Base-by-base conservation (phyloP, 176 grass and related monocot genomes). In the Bromus sterilis region DNA sequence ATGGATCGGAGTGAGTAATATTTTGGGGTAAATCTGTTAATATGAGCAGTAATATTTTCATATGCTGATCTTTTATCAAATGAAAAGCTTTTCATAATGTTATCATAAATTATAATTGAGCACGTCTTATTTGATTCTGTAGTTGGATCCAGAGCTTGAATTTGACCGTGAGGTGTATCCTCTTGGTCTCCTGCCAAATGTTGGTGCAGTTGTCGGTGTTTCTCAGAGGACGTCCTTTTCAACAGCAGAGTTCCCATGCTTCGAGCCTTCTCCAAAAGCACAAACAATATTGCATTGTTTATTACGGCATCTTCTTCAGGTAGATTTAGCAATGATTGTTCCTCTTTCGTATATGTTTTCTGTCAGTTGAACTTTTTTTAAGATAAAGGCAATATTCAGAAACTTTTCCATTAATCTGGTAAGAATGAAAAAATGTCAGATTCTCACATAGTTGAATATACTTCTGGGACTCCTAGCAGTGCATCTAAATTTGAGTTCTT, bases 271-370 rank as follows among this genome's bases (percentile, higher is more conserved):
- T 44, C 96, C 96, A 81, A 91, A 98, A 73, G 96, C 96, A 29
- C 96, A 98, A 87, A 98, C 96, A 51, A 98, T 98, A 87, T 80
- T 98, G 84, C 96, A 98, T 86, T 98, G 96, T 81, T 90, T 98
- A 85, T 28, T 98, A 53, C 75, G 96, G 3, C 96, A 98, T 91
- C 93, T 98, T 72, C 92, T 98, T 88, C 96, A 98, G 93, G 96
- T 95, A 89, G 32, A 53, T 18, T 59, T 26, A 42, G 30, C 30
- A 57, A 51, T 56, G 3, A 71, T 16, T 9, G 31, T 77, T 31
- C 57, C 70, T 79, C 69, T 84, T 12, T 44, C 28, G 10, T 40
- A 71, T 61, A 62, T 58, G 39, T 55, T 75, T 84, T 35, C 43
- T 49, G 56, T 63, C 32, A 40, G 67, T 66, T 86, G 59, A 10